phyloP scores from a whole-genome alignment of 108 stramenopile genomes.

The Cyclotella atomus region DNA sequence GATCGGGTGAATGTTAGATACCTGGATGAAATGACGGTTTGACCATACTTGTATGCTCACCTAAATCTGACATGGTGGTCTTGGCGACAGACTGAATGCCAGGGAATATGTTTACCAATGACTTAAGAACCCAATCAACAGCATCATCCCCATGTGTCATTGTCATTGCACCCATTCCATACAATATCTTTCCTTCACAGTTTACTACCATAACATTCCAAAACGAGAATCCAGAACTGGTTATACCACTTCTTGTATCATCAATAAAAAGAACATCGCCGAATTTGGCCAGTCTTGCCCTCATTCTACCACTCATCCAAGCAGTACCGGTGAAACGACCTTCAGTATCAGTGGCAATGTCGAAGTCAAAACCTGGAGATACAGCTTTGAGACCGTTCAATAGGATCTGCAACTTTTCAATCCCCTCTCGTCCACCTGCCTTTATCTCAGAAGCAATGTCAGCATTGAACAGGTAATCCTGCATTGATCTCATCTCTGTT shows the following conservation, averaged over 20 bases:
- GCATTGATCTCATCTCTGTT: background rate
- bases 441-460: background rate
- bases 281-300: background rate
- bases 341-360: background rate
- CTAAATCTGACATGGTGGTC: background rate
- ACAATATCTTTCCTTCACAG: background rate
- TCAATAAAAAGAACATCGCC: background rate
- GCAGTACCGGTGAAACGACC: background rate
- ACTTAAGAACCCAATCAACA: background rate
- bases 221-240: background rate
- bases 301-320: slow-evolving; percentile 1
- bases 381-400: background rate
- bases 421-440: background rate
- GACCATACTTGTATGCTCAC: background rate
- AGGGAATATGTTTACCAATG: background rate
- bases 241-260: background rate
- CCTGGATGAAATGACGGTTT: background rate
- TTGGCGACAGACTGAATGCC: background rate
- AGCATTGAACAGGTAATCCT: background rate
- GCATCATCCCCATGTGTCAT: background rate
- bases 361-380: background rate
- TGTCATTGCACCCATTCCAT: slow-evolving; percentile 1
- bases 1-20: background rate
- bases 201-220: background rate
- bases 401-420: background rate